Conservation (phyloP, 176 grass and related monocot genomes). For the Eremochloa ophiuroides region DNA sequence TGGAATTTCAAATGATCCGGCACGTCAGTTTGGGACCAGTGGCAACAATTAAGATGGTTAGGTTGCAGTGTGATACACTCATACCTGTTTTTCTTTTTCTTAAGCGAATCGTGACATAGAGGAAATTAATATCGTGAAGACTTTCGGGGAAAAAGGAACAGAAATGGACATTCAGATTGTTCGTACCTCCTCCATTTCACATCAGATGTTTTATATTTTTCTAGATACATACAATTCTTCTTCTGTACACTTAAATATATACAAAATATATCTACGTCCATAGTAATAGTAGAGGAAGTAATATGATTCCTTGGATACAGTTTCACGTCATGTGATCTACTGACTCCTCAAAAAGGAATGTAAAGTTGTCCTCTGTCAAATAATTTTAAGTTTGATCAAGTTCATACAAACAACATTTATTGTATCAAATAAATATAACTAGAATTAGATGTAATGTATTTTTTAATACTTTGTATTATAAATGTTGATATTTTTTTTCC, state of each 20-base stretch:
- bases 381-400: not conserved
- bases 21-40: not conserved
- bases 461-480: not conserved
- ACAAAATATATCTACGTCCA: fast-evolving
- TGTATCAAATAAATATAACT: not conserved
- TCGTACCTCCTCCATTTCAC: too few species aligned
- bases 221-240: too few species aligned
- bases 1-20: not conserved
- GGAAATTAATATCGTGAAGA: not conserved
- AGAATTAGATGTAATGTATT: not conserved
- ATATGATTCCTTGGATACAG: not conserved
- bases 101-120: not conserved
- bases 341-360: not conserved
- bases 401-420: not conserved
- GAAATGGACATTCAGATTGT: too few species aligned
- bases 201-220: too few species aligned
- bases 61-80: not conserved
- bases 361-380: not conserved
- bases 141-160: not conserved
- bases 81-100: not conserved
- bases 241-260: too few species aligned
- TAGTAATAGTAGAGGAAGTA: not conserved
- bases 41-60: not conserved
- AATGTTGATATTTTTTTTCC: not conserved
- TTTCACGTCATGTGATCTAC: not conserved